Base-by-base conservation (phyloP, 2,329 filamentous ascomycete genomes). In the Paracoccidioides lutzii region DNA sequence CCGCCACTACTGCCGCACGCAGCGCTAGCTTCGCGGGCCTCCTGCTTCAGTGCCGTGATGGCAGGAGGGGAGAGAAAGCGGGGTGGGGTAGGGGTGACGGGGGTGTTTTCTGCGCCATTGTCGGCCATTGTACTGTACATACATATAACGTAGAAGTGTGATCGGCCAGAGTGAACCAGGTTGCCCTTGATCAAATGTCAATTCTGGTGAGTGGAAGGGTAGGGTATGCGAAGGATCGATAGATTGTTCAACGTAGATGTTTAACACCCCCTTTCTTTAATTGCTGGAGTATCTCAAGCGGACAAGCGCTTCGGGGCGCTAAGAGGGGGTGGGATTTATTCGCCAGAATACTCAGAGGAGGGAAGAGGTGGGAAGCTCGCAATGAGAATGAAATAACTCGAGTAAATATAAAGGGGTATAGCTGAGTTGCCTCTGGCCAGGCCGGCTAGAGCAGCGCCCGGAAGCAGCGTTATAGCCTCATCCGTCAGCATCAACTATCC, bases 41-140 rank as follows among this genome's bases (percentile, higher is more conserved):
- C 71, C 63, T 73, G 69, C 60, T 70, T 68, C 52, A 75, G 63
- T 57, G 73, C 72, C 52, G 70, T 70, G 37, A 76, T 70, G 55
- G 69, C 68, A 44, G 73, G 73, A 59, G 73, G 71, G 56, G 72
- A 71, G 51, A 75, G 70, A 61, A 70, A 73, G 60, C 69, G 67
- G 12, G 58, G 56, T 8, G 55, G 48, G 49, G 51, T 53, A 32
- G 56, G 50, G 43, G 41, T 35, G 38, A 55, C 51, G n/a, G 14
- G n/a, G 52, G 65, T 62, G 59, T 63, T 67, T 55, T 66, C 62
- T 48, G 61, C 60, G 63, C 63, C 70, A 71, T 74, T 71, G 63
- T 67, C 65, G 57, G 72, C 69, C 73, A 75, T 75, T 37, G n/a
- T 52, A 32, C 32, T 38, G 37, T 38, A 38, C 37, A 38, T 38